Conservation (phyloP, 768 basidiomycete genomes). For the Pholiota microspora region DNA sequence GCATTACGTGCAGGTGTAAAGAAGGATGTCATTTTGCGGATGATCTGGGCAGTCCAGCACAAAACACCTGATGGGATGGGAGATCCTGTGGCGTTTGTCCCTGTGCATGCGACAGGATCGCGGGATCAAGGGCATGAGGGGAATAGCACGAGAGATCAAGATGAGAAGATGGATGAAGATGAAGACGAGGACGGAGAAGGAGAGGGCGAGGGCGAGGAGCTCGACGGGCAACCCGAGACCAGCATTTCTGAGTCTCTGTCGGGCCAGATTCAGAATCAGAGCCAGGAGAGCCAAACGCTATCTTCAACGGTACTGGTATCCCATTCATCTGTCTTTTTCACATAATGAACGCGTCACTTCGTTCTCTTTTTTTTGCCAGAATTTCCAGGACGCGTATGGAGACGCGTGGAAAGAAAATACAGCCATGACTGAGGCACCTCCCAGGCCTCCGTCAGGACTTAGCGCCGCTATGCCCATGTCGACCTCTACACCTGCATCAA, state of each 20-base stretch:
- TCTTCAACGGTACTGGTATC: constrained; percentile 12
- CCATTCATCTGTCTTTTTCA: constrained; percentile 1
- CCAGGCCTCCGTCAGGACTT: constrained; percentile 10
- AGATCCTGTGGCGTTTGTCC: not conserved
- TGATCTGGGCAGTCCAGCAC: constrained; percentile 58
- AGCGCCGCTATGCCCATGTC: not conserved
- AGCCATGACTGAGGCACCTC: constrained; percentile 26
- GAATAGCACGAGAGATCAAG: not conserved
- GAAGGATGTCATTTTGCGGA: constrained; percentile 58
- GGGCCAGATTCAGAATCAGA: not conserved
- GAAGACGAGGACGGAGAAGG: constrained; percentile 18
- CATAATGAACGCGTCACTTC: constrained; percentile 7
- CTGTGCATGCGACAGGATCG: not conserved
- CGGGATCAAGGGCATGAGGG: not conserved
- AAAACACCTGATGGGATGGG: constrained; percentile 37
- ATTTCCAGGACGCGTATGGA: constrained; percentile 50
- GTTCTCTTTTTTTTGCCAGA: constrained; percentile 22
- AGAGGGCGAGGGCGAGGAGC: constrained; percentile 18
- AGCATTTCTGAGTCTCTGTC: not conserved
- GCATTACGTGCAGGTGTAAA: constrained; percentile 55
- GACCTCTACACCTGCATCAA: constrained; percentile 7
- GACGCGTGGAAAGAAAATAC: constrained; percentile 65
- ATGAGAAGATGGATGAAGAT: constrained; percentile 29
- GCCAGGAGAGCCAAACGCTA: constrained; percentile 9
- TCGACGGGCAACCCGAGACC: constrained; percentile 7